Base-by-base conservation (phyloP, 768 basidiomycete species). In the Russula earlei region DNA sequence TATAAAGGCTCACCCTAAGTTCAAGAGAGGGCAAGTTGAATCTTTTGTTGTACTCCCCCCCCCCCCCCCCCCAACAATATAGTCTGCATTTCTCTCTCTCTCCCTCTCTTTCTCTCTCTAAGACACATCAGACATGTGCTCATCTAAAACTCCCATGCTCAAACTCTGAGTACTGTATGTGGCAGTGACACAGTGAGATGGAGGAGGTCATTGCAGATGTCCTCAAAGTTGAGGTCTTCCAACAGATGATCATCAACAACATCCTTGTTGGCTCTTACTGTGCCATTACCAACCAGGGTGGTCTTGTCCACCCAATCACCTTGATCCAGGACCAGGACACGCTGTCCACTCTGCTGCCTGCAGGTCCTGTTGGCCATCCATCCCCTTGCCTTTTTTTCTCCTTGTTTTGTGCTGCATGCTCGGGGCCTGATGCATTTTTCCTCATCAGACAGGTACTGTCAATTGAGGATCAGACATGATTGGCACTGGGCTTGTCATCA, bases 121-220 rank as follows among this genome's bases (percentile, higher is more conserved):
- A n/a, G n/a, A n/a, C n/a, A n/a, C n/a, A n/a, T n/a, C n/a, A n/a
- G n/a, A n/a, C n/a, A n/a, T n/a, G n/a, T n/a, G n/a, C n/a, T n/a
- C n/a, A n/a, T n/a, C n/a, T n/a, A n/a, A n/a, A n/a, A n/a, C n/a
- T n/a, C n/a, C n/a, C n/a, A n/a, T n/a, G n/a, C n/a, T n/a, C n/a
- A n/a, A n/a, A n/a, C n/a, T n/a, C n/a, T n/a, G n/a, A n/a, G n/a
- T n/a, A n/a, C n/a, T n/a, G n/a, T n/a, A n/a, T n/a, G n/a, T n/a
- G n/a, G n/a, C n/a, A n/a, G n/a, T n/a, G n/a, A n/a, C n/a, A 98
- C 73, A 83, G 96, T 59, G 96, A 99, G 72, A 99, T 95, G 22
- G 96, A 99, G 68, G 96, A 99, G 72, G 97, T 99, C 74, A 97
- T 99, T 71, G 96, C 96, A 25, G 96, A 99, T 69, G 91, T 96